These are phyloP conservation scores for Starmera stellimalicola DNA, from an alignment of 1,139 yeast genomes.

Conservation along the genomic window DNA sequence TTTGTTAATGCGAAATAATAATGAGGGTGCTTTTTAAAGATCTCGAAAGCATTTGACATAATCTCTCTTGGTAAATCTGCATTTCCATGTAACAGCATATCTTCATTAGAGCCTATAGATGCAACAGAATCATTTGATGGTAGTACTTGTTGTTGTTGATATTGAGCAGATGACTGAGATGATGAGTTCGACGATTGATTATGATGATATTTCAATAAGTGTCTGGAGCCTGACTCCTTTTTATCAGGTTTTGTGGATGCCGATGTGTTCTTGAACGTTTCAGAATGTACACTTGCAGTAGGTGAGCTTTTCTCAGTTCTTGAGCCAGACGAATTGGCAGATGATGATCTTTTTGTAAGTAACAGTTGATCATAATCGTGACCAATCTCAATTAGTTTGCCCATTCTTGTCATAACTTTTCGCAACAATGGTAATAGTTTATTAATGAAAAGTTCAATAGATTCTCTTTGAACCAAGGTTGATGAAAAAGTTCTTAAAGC, in stretches of 20 bases:
- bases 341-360: constrained; percentile 10
- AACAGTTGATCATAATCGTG: constrained; percentile 13
- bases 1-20: constrained; percentile 13
- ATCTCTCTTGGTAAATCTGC: constrained; percentile 18
- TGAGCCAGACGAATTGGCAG: constrained; percentile 10
- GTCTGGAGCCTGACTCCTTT: constrained; percentile 16
- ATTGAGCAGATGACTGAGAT: constrained; percentile 1
- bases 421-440: constrained; percentile 14
- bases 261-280: constrained; percentile 1
- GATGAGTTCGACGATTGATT: not conserved
- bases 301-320: constrained; percentile 9
- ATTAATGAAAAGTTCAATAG: constrained; percentile 8
- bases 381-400: constrained; percentile 10
- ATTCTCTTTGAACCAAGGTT: constrained; percentile 7
- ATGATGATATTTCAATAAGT: constrained; percentile 15
- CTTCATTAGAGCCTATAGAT: not conserved
- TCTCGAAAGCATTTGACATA: constrained; percentile 15
- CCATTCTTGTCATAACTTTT: constrained; percentile 14
- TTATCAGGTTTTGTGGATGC: constrained; percentile 12
- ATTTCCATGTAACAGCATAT: not conserved
- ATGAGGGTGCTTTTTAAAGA: constrained; percentile 19
- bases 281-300: constrained; percentile 1
- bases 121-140: constrained; percentile 6
- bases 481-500: constrained; percentile 12
- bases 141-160: not conserved